These are phyloP conservation scores for Aspergillus jensenii DNA, from an alignment of 2,329 filamentous ascomycete species.

Conservation along the genomic window DNA sequence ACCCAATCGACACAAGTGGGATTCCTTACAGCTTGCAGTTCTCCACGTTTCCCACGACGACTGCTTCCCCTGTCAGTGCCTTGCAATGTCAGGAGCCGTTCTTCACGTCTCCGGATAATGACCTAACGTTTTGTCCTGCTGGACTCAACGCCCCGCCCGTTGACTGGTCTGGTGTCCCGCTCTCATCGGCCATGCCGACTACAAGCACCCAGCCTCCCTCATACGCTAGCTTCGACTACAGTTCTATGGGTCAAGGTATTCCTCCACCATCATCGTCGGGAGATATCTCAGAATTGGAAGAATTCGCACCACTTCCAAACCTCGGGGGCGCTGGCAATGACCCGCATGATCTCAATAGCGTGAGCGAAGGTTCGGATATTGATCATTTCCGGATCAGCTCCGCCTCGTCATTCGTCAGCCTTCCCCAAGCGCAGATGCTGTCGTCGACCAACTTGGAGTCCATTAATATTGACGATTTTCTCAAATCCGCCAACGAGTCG, in stretches of 20 bases:
- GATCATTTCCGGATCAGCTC: conserved; percentile 44
- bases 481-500: conserved; percentile 43
- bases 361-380: conserved; percentile 43
- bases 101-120: conserved; percentile 45
- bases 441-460: conserved; percentile 41
- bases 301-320: conserved; percentile 38
- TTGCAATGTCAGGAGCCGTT: conserved; percentile 41
- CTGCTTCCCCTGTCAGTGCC: conserved; percentile 32
- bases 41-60: conserved; percentile 35
- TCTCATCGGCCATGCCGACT: conserved; percentile 39
- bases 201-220: conserved; percentile 47
- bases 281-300: conserved; percentile 50
- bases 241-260: conserved; percentile 38
- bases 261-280: conserved; percentile 49
- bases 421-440: conserved; percentile 42
- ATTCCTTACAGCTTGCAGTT: conserved; percentile 41
- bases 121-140: conserved; percentile 39
- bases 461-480: conserved; percentile 46
- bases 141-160: conserved; percentile 43
- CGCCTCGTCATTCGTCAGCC: conserved; percentile 43
- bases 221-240: conserved; percentile 48
- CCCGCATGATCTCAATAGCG: conserved; percentile 40
- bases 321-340: conserved; percentile 30
- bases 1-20: conserved; percentile 35
- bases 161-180: conserved; percentile 50